Base-by-base conservation (phyloP, 2,329 filamentous ascomycete species). In the Exophiala spinifera region DNA sequence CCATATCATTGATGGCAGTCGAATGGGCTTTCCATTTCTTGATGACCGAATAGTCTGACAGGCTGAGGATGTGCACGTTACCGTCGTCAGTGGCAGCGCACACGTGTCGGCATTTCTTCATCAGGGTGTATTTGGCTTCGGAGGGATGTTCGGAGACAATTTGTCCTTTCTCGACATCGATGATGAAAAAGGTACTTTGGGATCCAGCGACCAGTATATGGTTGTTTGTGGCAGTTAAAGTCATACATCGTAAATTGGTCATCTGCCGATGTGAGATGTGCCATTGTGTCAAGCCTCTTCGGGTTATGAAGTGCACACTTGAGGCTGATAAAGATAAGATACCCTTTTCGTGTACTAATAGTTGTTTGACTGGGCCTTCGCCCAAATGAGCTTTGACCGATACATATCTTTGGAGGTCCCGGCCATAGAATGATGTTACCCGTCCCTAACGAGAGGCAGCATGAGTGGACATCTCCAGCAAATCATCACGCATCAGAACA, bases 1-100 rank as follows among this genome's bases (percentile, higher is more conserved):
- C 94, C 89, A 99, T 96, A 69, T 97, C 92, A 70, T 90, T 96
- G 68, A 99, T 89, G 48, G 85, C 83, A 7, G 89, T 88, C 1
- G 87, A 86, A 67, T 99, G 94, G 0, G 92, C 91, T 68, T 89
- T 89, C 88, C 94, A 99, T 10, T 83, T 84, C 69, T 92, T 95
- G 63, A 94, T 78, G 4, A 96, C 80, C 39, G 83, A 81, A 66
- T 95, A 88, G 52, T 80, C 89, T 51, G 83, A 77, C 1, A 91
- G 83, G 66, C 96, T 92, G 19, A 99, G 78, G 25, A 96, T 86
- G 70, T 97, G 86, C 45, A 99, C 87, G 15, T 83, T 82, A 40
- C 94, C 94, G 42, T 78, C 86, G 60, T 85, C 84, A 0, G 91
- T 95, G 7, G 92, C 94, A 13, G 91, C 92, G 72, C 92, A 97